Percentiles rank a stretch among this genome's conserved stretches.
phyloP scores from a whole-genome alignment of 2,329 filamentous ascomycete species.

The Calonectria ilicicola region DNA sequence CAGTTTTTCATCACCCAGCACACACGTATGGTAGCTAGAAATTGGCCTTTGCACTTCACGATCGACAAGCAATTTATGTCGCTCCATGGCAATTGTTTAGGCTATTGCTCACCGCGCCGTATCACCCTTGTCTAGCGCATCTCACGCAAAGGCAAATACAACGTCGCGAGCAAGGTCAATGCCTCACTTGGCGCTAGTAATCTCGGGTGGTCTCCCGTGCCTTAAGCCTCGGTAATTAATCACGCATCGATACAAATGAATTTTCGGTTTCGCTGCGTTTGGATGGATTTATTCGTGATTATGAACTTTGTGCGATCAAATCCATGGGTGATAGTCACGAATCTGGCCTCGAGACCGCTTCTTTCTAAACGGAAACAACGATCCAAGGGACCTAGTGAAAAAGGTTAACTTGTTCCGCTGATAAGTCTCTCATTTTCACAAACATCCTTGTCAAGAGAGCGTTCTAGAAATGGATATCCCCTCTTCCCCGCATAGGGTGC shows the following conservation, averaged over 20 bases:
- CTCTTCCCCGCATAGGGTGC: neutral
- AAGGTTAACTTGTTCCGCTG: neutral
- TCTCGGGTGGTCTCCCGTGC: neutral
- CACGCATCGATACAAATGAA: neutral
- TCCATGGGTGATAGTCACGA: too few relatives aligned
- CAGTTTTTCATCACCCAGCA: too few relatives aligned
- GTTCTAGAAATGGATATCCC: neutral
- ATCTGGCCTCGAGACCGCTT: neutral
- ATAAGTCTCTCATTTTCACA: neutral
- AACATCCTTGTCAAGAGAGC: neutral
- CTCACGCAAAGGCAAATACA: neutral
- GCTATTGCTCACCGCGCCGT: neutral
- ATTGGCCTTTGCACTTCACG: too few relatives aligned
- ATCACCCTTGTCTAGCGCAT: neutral
- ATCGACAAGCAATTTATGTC: too few relatives aligned
- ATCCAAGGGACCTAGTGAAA: too few relatives aligned
- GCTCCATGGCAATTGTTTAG: neutral
- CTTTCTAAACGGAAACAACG: neutral
- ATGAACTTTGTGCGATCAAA: neutral
- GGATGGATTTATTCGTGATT: neutral
- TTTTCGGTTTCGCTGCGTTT: neutral
- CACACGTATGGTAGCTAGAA: too few relatives aligned
- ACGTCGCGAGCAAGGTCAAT: neutral
- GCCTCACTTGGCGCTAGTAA: neutral
- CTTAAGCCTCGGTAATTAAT: neutral